Base-by-base conservation (phyloP, 371 early-diverging fungal species). In the Synchytrium microbalum region DNA sequence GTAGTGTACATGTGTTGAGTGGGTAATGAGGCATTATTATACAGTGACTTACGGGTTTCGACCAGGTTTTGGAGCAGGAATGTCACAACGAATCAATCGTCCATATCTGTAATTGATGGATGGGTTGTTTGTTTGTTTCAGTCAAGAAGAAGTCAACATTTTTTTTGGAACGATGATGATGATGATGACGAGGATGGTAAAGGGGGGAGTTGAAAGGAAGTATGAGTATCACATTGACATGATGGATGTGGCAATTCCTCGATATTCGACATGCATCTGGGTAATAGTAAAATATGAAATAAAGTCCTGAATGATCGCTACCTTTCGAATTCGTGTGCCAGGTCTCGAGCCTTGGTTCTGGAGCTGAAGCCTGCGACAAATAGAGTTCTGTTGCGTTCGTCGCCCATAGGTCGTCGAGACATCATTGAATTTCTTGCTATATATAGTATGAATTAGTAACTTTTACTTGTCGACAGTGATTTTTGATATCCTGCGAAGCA, bases 261-360 rank as follows among this genome's bases (percentile, higher is more conserved):
- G n/a, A n/a, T n/a, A n/a, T n/a, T n/a, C n/a, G n/a, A n/a, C n/a
- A n/a, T n/a, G n/a, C n/a, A n/a, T 23, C 23, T 51, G 51, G 51
- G 14, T 23, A 51, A 51, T 14, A 51, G 14, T 14, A 51, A 51
- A 23, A 51, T 14, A 51, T 14, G 23, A 14, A 14, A 51, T 14
- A 61, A 59, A 52, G 60, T 28, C 19, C 2, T 25, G 62, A 33
- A 53, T n/a, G 27, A 8, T 23, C 60, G 26, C 31, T 79, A 87
- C 88, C 90, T 80, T 78, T 89, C 90, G 73, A 91, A 91, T 62
- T 89, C 91, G 72, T 88, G 88, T 27, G 89, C 90, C 26, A 91
- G 80, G 70, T 88, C 88, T 70, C 82, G 79, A 16, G 91, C 91
- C 28, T 90, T 80, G 58, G 84, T 86, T 59, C 81, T 78, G 27